Conservation (phyloP, 371 early-diverging fungal species). For the Mycotypha africana region DNA sequence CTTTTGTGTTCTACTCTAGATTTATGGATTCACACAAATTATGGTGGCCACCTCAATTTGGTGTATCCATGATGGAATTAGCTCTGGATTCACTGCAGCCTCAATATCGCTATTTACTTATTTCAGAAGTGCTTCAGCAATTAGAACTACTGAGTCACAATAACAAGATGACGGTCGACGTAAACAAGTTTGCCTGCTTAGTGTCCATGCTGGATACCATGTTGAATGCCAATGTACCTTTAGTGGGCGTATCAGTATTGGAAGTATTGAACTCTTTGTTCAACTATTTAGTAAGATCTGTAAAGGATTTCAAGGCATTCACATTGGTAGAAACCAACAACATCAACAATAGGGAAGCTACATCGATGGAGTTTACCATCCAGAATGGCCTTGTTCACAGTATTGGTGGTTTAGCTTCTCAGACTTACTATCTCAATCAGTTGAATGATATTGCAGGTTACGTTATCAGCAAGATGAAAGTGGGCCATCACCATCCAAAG, state of each 20-base stretch:
- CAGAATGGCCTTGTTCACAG: slow-evolving; percentile 49
- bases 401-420: slow-evolving; percentile 70
- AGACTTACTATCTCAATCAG: slow-evolving; percentile 82
- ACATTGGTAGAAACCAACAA: background rate
- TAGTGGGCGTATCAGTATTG: slow-evolving; percentile 75
- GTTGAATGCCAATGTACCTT: slow-evolving; percentile 45
- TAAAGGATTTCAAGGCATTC: slow-evolving; percentile 19
- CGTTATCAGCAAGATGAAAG: slow-evolving; percentile 59
- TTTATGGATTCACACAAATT: slow-evolving; percentile 51
- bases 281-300: slow-evolving; percentile 45
- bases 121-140: slow-evolving; percentile 57
- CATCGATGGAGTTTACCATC: slow-evolving; percentile 33
- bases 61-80: slow-evolving; percentile 52
- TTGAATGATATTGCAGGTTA: slow-evolving; percentile 74
- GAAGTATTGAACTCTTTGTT: slow-evolving; percentile 78
- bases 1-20: slow-evolving; percentile 9
- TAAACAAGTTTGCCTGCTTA: slow-evolving; percentile 50
- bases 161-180: slow-evolving; percentile 10
- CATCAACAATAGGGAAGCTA: background rate
- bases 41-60: slow-evolving; percentile 61
- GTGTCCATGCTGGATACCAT: slow-evolving; percentile 53
- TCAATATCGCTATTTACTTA: slow-evolving; percentile 65
- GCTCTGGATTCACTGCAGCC: slow-evolving; percentile 55
- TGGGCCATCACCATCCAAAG: no score
- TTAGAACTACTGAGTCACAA: slow-evolving; percentile 36